phyloP scores from a whole-genome alignment of 352 stramenopile species.

The Discostella stelligera region DNA sequence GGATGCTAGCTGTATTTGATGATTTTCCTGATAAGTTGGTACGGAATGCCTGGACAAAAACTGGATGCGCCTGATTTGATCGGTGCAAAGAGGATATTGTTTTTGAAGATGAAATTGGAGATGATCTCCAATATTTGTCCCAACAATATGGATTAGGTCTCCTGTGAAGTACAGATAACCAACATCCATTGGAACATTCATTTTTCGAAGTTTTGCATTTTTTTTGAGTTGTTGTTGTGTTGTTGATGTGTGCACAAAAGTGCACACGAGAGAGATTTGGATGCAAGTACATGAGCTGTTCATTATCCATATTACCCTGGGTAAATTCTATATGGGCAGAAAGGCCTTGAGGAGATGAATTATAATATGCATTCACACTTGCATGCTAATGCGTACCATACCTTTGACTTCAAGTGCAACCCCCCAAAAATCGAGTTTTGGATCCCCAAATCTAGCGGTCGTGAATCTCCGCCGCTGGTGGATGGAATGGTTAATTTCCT shows the following conservation, averaged over 20 bases:
- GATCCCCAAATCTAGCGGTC: too few relatives aligned
- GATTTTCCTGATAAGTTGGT: not conserved
- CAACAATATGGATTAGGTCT: not conserved
- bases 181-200: not conserved
- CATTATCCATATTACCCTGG: not conserved
- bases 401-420: too few relatives aligned
- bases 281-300: not conserved
- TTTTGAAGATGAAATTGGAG: too few relatives aligned
- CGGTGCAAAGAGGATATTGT: too few relatives aligned
- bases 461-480: too few relatives aligned
- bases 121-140: not conserved
- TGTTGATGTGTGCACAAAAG: too few relatives aligned
- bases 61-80: conserved; percentile 10
- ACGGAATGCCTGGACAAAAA: conserved; percentile 9
- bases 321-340: not conserved
- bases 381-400: too few relatives aligned
- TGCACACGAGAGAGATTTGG: too few relatives aligned
- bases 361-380: not conserved
- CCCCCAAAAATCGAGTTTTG: too few relatives aligned
- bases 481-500: too few relatives aligned
- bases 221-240: not conserved
- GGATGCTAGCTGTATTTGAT: not conserved
- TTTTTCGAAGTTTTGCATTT: too few relatives aligned
- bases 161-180: not conserved
- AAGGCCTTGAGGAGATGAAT: not conserved